Conservation (phyloP, 306 rosid species). For the Lotus japonicus region DNA sequence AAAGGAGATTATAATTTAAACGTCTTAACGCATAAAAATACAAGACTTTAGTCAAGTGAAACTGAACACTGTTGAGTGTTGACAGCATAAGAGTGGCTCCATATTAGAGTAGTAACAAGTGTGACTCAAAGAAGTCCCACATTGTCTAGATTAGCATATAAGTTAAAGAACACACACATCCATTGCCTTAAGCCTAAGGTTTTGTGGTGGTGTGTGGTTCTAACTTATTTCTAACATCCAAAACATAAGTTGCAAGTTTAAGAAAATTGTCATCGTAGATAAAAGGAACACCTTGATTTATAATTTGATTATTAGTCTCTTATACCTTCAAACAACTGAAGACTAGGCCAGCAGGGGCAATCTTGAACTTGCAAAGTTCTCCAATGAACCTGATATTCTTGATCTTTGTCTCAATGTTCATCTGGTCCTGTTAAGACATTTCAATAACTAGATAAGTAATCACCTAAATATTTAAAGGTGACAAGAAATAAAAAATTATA, state of each 20-base stretch:
- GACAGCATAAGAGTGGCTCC: background rate
- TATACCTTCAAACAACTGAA: slow-evolving; percentile 97
- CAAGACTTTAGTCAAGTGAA: background rate
- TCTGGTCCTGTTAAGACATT: slow-evolving; percentile 77
- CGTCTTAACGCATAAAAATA: too few species aligned
- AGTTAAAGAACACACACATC: too few species aligned
- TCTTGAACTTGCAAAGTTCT: slow-evolving; percentile 95
- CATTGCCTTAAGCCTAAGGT: too few species aligned
- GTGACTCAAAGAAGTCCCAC: too few species aligned
- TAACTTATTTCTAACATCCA: too few species aligned
- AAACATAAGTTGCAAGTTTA: background rate
- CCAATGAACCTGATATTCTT: slow-evolving; percentile 97
- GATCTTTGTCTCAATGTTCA: slow-evolving; percentile 97
- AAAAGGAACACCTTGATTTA: background rate
- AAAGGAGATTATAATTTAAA: too few species aligned
- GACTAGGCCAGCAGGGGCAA: slow-evolving; percentile 81
- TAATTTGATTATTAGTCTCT: slow-evolving; percentile 6
- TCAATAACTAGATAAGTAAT: slow-evolving; percentile 17
- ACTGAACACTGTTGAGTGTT: background rate
- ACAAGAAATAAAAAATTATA: background rate
- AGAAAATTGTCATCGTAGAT: background rate
- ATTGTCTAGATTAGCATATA: too few species aligned
- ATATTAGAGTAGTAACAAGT: too few species aligned
- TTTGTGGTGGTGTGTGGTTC: too few species aligned
- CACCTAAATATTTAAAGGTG: slow-evolving; percentile 16